A percentile compares a stretch with the other conserved stretches of the same genome.
Evolutionary conservation across 2,329 filamentous ascomycete species (phyloP).

Genomic region (Neopestalotiopsis clavispora): DNA sequence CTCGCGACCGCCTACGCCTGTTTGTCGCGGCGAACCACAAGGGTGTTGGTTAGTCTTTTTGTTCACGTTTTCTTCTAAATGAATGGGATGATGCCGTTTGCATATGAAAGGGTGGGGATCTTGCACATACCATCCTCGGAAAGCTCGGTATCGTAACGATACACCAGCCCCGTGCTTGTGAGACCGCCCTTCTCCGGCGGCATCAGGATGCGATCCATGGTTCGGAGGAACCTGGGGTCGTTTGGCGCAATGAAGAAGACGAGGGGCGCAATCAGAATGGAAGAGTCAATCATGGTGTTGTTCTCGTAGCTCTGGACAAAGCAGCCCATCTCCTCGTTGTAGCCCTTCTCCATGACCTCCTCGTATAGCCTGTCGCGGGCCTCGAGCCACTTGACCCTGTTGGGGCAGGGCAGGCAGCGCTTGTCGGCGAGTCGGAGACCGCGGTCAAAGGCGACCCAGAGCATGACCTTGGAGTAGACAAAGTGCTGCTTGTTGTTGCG

Average conservation of each 20-base stretch:
- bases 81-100: no score
- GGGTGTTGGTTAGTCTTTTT: no score
- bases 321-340: conserved; percentile 70
- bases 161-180: conserved; percentile 76
- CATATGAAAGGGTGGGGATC: no score
- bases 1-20: conserved; percentile 69
- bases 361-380: conserved; percentile 74
- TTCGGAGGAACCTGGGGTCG: conserved; percentile 75
- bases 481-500: conserved; percentile 78
- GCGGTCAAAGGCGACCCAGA: conserved; percentile 82
- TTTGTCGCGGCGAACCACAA: no score
- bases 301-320: conserved; percentile 81
- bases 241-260: conserved; percentile 83
- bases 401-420: conserved; percentile 75
- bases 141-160: conserved; percentile 72
- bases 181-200: conserved; percentile 77
- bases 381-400: conserved; percentile 68
- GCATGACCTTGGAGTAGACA: conserved; percentile 81
- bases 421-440: conserved; percentile 77
- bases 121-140: conserved; percentile 67
- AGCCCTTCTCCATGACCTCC: conserved; percentile 78
- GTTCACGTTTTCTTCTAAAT: no score
- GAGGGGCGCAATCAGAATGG: conserved; percentile 76
- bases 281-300: conserved; percentile 72
- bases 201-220: conserved; percentile 73